Evolutionary conservation across 2,329 filamentous ascomycete species (phyloP).

Genomic region (Fusarium praegraminearum): DNA sequence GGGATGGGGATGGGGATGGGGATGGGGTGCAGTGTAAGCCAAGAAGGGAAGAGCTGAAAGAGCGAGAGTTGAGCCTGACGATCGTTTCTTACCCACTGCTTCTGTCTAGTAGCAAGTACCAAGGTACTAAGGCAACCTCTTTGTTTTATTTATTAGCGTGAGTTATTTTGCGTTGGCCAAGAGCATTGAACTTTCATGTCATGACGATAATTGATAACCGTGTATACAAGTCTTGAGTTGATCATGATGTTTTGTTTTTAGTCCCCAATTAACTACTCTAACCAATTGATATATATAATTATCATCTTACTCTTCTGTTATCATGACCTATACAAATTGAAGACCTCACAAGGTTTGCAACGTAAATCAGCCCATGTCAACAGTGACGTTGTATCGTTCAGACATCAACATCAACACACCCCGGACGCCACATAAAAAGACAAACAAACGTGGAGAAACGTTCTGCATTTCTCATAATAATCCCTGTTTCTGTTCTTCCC

Average conservation of each 20-base stretch:
- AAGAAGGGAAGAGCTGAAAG: slow-evolving; percentile 31
- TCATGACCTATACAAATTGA: background rate
- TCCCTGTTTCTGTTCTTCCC: slow-evolving; percentile 19
- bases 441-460: slow-evolving; percentile 36
- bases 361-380: background rate
- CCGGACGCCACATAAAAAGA: slow-evolving; percentile 36
- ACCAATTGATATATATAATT: background rate
- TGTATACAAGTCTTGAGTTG: background rate
- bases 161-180: slow-evolving; percentile 12
- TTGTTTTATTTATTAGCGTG: background rate
- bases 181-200: slow-evolving; percentile 3
- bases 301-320: background rate
- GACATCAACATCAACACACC: slow-evolving; percentile 1
- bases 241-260: background rate
- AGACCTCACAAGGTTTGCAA: background rate
- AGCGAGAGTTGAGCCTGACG: slow-evolving; percentile 25
- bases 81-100: slow-evolving; percentile 10
- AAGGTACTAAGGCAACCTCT: background rate
- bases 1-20: too few species aligned
- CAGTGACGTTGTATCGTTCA: slow-evolving; percentile 33
- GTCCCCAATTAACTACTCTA: background rate
- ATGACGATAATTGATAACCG: slow-evolving; percentile 18
- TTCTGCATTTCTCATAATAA: slow-evolving; percentile 9
- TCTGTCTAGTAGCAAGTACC: background rate
- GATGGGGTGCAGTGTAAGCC: slow-evolving; percentile 14